Base-by-base conservation (phyloP, 2,329 filamentous ascomycete genomes). In the Cytospora piceicola region DNA sequence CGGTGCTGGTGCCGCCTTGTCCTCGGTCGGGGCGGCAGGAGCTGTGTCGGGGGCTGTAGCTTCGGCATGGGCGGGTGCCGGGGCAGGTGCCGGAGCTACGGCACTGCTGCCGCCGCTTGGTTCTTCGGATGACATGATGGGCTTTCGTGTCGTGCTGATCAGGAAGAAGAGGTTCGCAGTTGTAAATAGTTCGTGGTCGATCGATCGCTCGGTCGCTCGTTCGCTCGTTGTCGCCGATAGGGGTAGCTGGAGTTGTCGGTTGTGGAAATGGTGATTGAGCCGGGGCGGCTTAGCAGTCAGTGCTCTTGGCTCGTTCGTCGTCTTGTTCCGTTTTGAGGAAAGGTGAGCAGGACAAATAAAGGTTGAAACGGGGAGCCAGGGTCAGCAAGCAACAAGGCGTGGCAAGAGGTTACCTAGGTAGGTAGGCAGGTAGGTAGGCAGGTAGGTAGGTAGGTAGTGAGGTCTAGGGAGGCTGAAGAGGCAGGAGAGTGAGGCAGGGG, bases 101-200 rank as follows among this genome's bases (percentile, higher is more conserved):
- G 64, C n/a, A 54, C 42, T 61, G 60, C 39, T 63, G 60, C 39
- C 56, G 60, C 52, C 54, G 51, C 52, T 46, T 58, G 59, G 17
- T 57, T 58, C 59, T 56, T 68, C 66, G 27, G 66, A 68, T 15
- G 63, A 63, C 66, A 68, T 68, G 17, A 22, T 42, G 66, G 34
- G 42, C 46, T 29, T 22, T 30, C 32, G 29, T 58, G n/a, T 52
- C 52, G 51, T 52, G 49, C 32, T 42, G 15, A 42, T n/a, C 32
- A 58, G 60, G 20, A 27, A 56, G 46, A n/a, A 51, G 20, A 34
- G 2, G n/a, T 39, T 36, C 27, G 24, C 29, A 15, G 29, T 27
- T 54, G 17, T 46, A 30, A 12, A 55, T 39, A 22, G n/a, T 4
- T 22, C 11, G n/a, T 49, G n/a, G 24, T 49, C n/a, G 17, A 46